Percentiles rank a stretch among this genome's conserved stretches.
These are phyloP conservation scores for Cladosporium velox DNA, from an alignment of 2,329 filamentous ascomycete genomes.

Conservation along the genomic window DNA sequence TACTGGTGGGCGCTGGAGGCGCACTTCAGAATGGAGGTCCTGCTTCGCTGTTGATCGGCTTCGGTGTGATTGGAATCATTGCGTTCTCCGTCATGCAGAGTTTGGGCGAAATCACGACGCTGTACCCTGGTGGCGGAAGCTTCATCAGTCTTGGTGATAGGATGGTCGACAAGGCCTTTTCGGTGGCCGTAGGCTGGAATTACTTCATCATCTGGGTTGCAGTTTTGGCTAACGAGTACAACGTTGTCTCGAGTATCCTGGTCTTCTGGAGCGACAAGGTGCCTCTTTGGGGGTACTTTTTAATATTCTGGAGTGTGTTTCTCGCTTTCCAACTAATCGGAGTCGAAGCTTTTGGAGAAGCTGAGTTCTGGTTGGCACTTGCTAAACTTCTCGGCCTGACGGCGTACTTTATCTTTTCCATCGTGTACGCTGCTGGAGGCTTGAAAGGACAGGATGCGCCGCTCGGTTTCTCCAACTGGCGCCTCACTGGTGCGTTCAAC, in stretches of 20 bases:
- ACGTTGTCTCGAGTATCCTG: conserved; percentile 66
- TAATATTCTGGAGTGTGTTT: conserved; percentile 46
- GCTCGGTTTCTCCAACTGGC: conserved; percentile 41
- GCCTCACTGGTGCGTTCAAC: conserved; percentile 43
- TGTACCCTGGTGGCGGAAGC: conserved; percentile 70
- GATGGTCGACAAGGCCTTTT: conserved; percentile 70
- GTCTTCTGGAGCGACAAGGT: conserved; percentile 63
- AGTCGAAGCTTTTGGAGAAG: conserved; percentile 46
- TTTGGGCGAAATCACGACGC: conserved; percentile 71
- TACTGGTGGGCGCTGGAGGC: conserved; percentile 67
- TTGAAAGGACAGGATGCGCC: conserved; percentile 33
- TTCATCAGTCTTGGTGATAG: conserved; percentile 71
- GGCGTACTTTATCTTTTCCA: conserved; percentile 45
- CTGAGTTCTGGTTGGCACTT: conserved; percentile 49
- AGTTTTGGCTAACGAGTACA: conserved; percentile 71
- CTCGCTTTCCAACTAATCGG: conserved; percentile 44
- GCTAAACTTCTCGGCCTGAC: conserved; percentile 43
- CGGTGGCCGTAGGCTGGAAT: conserved; percentile 70
- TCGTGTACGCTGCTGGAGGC: conserved; percentile 40
- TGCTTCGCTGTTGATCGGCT: conserved; percentile 71
- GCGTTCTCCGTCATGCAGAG: conserved; percentile 70
- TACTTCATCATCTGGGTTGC: conserved; percentile 69
- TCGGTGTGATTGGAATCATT: conserved; percentile 69
- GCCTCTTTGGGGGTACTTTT: conserved; percentile 44
- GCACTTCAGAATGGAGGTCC: conserved; percentile 70